Evolutionary conservation across 176 grass and related monocot species (phyloP), one percentile per base, ranked within the genome.

Genomic region (Pontederia crassipes): DNA sequence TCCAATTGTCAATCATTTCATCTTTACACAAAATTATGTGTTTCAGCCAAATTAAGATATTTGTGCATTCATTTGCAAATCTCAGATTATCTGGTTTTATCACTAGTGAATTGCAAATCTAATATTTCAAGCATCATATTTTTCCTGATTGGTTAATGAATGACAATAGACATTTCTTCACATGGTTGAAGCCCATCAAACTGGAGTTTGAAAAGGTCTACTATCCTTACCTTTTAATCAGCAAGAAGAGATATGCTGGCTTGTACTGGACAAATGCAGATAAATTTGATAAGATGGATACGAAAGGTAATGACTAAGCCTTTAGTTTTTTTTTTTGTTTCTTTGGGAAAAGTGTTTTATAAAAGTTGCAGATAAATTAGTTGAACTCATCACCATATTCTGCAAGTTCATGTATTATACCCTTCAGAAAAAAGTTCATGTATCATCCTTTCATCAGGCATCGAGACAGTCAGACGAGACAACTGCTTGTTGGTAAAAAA

Each of bases 241-340:
- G 92, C 84, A 97, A 97, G 84, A 91, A 97, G 87, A 90, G 92
- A 91, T 97, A 97, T 81, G 92, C 92, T 65, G 92, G 92, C 56
- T 91, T 97, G 71, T 97, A 91, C 69, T 97, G 92, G 92, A 78
- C 92, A 61, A 97, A 97, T 78, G 76, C 92, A 73, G 87, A 85
- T 54, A 91, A 87, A 69, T 91, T 91, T 85, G 92, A 97, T 74
- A 97, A 97, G 84, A 97, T 97, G 92, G 92, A 97, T 63, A 85
- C 92, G 17, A 97, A 97, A 84, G 92, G 92, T 97, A 80, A 77
- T 59, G 52, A 70, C 20, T 24, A 24, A 24, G 20, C 10, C 27
- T 50, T 50, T 45, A 20, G 12, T 46, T n/a, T 57, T 15, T 72
- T 17, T 32, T 61, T 24, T 24, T 24, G 20, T 24, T 24, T 24